phyloP scores from a whole-genome alignment of 2,329 filamentous ascomycete species.

The Fusarium luffae region DNA sequence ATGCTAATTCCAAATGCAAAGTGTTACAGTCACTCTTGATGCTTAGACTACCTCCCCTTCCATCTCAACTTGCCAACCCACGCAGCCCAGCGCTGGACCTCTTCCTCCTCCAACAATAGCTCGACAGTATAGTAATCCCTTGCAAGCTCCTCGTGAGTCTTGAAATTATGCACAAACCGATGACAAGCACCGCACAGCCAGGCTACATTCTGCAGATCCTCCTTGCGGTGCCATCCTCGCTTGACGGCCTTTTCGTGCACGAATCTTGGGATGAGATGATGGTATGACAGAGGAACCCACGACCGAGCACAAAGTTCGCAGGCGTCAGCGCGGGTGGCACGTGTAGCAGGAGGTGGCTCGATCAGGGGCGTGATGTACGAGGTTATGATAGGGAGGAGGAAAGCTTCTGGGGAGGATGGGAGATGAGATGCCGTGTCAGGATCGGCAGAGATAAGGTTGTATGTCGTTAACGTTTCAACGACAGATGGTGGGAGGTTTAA shows the following conservation, averaged over 20 bases:
- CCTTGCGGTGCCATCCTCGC: slow-evolving; percentile 81
- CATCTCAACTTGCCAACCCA: slow-evolving; percentile 82
- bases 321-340: slow-evolving; percentile 62
- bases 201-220: slow-evolving; percentile 81
- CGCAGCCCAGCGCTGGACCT: slow-evolving; percentile 75
- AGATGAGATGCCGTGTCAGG: slow-evolving; percentile 47
- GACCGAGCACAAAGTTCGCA: slow-evolving; percentile 83
- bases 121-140: slow-evolving; percentile 79
- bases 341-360: slow-evolving; percentile 72
- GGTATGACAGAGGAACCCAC: slow-evolving; percentile 82
- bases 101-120: slow-evolving; percentile 73
- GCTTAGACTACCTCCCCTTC: slow-evolving; percentile 62
- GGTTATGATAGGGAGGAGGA: slow-evolving; percentile 72
- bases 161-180: slow-evolving; percentile 81
- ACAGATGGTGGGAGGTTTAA: slow-evolving; percentile 66
- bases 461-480: slow-evolving; percentile 74
- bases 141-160: slow-evolving; percentile 81
- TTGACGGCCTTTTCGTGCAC: slow-evolving; percentile 81
- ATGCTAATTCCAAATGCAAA: neutral
- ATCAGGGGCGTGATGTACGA: slow-evolving; percentile 69
- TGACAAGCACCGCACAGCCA: slow-evolving; percentile 90
- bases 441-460: slow-evolving; percentile 67
- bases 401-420: slow-evolving; percentile 58
- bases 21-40: neutral
- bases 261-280: slow-evolving; percentile 84